phyloP scores from a whole-genome alignment of 2,329 filamentous ascomycete species.

The Sporothrix pseudoabietina region DNA sequence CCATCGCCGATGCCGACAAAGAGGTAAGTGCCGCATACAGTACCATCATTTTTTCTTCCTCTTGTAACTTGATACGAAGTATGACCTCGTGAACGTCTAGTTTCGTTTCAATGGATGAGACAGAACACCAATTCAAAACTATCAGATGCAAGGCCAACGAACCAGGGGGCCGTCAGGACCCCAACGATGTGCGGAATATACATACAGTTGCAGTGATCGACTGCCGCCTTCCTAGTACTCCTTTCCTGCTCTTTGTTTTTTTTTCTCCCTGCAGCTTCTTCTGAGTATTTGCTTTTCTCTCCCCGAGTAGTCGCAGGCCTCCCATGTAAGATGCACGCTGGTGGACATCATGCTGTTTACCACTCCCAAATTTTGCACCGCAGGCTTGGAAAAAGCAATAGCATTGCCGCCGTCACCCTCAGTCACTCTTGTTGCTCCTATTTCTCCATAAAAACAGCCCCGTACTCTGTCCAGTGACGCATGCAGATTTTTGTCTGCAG shows the following conservation, averaged over 20 bases:
- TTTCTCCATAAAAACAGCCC: not conserved
- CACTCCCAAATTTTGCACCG: not conserved
- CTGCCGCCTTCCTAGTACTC: not conserved
- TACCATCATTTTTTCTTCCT: not conserved
- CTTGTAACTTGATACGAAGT: not conserved
- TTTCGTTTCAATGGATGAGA: constrained; percentile 5
- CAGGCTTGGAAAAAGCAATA: not conserved
- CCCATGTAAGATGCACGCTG: not conserved
- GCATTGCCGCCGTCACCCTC: not conserved
- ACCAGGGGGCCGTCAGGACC: not conserved
- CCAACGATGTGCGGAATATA: not conserved
- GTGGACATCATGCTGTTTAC: not conserved
- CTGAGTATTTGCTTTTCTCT: not conserved
- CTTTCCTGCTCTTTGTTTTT: no score
- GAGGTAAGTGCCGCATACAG: not conserved
- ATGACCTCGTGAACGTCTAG: not conserved
- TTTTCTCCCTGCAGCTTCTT: not conserved
- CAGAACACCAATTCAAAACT: not conserved
- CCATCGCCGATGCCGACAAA: not conserved
- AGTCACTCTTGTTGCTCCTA: not conserved
- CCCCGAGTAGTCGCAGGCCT: not conserved
- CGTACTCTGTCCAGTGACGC: constrained; percentile 9
- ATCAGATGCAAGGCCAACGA: not conserved
- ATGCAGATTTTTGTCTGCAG: not conserved
- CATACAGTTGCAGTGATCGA: not conserved